Evolutionary conservation across 2,329 filamentous ascomycete genomes (phyloP).

Genomic region (Aspergillus ibericus): DNA sequence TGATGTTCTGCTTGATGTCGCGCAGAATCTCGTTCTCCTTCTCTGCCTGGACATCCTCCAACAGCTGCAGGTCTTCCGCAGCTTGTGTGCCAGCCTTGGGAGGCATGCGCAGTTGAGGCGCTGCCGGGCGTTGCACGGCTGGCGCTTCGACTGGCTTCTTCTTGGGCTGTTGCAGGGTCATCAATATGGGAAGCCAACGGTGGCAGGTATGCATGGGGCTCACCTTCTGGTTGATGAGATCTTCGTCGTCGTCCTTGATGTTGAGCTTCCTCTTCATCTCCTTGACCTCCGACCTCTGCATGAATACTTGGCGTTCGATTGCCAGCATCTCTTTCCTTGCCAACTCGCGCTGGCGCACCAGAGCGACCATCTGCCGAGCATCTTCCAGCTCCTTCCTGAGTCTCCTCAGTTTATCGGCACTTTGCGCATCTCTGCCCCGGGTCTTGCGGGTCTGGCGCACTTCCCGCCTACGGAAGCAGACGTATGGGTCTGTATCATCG

Average conservation of each 20-base stretch:
- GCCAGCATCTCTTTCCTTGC: constrained; percentile 74
- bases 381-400: constrained; percentile 88
- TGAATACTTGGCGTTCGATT: constrained; percentile 75
- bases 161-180: constrained; percentile 60
- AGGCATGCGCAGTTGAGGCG: constrained; percentile 67
- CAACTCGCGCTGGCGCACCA: constrained; percentile 77
- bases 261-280: constrained; percentile 83
- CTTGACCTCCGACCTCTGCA: constrained; percentile 79
- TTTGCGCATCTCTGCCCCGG: constrained; percentile 86
- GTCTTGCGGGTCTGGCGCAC: constrained; percentile 94
- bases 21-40: constrained; percentile 76
- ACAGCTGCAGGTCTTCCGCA: constrained; percentile 74
- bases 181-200: constrained; percentile 31
- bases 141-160: constrained; percentile 64
- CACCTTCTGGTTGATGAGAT: constrained; percentile 92
- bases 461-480: constrained; percentile 95
- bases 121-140: constrained; percentile 61
- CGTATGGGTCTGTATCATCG: constrained; percentile 94
- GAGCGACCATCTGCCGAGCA: constrained; percentile 73
- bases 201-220: constrained; percentile 30
- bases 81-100: constrained; percentile 69
- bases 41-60: constrained; percentile 76
- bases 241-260: constrained; percentile 91
- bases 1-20: constrained; percentile 82
- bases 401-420: constrained; percentile 90